phyloP scores from a whole-genome alignment of 1,139 yeast species.

The Kodamaea sp. region DNA sequence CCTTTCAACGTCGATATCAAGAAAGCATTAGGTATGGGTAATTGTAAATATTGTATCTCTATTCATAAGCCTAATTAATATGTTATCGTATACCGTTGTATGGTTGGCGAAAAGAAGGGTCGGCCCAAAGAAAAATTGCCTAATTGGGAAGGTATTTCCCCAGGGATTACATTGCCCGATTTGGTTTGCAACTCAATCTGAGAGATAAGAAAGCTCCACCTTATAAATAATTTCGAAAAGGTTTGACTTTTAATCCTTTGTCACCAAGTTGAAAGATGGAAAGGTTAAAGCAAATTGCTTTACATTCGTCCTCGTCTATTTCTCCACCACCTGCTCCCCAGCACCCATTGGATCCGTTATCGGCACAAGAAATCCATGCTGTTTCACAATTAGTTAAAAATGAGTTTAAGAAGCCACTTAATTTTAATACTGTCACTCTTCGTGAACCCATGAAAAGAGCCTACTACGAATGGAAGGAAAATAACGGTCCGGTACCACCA shows the following conservation, averaged over 20 bases:
- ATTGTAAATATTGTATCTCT: too few relatives aligned
- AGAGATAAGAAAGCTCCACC: slow-evolving; percentile 2
- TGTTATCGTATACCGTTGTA: too few relatives aligned
- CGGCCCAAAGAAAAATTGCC: background rate
- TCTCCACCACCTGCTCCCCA: slow-evolving; percentile 49
- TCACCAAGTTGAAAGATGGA: slow-evolving; percentile 40
- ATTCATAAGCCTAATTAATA: too few relatives aligned
- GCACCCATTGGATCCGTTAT: slow-evolving; percentile 73
- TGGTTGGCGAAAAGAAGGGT: too few relatives aligned
- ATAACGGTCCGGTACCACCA: slow-evolving; percentile 58
- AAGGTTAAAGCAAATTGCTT: slow-evolving; percentile 62
- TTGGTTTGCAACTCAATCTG: slow-evolving; percentile 8
- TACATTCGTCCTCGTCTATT: slow-evolving; percentile 55
- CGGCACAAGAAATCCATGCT: slow-evolving; percentile 52
- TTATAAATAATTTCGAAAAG: slow-evolving; percentile 1
- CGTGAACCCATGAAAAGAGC: slow-evolving; percentile 67
- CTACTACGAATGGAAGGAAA: slow-evolving; percentile 63
- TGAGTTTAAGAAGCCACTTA: slow-evolving; percentile 43
- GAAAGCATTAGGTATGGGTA: too few relatives aligned
- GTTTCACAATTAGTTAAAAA: slow-evolving; percentile 43
- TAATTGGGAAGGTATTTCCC: slow-evolving; percentile 5
- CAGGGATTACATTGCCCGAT: slow-evolving; percentile 9
- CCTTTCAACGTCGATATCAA: background rate
- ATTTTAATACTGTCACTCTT: slow-evolving; percentile 67
- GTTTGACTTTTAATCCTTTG: background rate